Base-by-base conservation (phyloP, 1,139 yeast genomes). In the Magnusiomyces clavatus region DNA sequence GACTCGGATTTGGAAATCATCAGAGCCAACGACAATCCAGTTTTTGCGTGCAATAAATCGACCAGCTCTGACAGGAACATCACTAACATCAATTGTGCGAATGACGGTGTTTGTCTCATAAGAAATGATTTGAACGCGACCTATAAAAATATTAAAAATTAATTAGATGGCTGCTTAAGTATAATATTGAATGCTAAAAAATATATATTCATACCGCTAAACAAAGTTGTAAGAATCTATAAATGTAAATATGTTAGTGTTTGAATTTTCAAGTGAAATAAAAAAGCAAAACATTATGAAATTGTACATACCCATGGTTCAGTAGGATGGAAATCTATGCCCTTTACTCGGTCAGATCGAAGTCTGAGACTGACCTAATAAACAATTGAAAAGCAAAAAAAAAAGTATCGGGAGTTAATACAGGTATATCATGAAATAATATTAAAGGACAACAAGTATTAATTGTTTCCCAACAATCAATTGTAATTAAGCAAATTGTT, bases 11-110 rank as follows among this genome's bases (percentile, higher is more conserved):
- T 86, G 92, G 77, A 85, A 90, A 71, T 92, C 99, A 68, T 92
- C 99, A 51, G 95, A 81, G 42, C 98, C 98, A 43, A 90, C 92
- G 56, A 90, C 86, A 65, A 94, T 82, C 98, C 98, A 94, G 73
- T 89, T 90, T 74, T 92, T 92, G 63, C 98, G 82, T 35, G 97
- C 94, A 66, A 92, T 83, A 64, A 92, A 92, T 61, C 84, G 84
- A 62, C 97, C 97, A 11, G 97, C 86, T 69, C 99, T 83, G 10
- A 90, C 94, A 3, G 99, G 99, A 57, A 90, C 81, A 60, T 88
- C 94, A 24, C 97, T 84, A 51, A 90, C 97, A 66, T 90, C 96
- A 61, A 85, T 78, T 11, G 86, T 74, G 66, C 82, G 80, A 58
- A 84, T 82, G 43, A 80, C 73, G 16, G 81, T 67, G 61, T 79